These are phyloP conservation scores for Ophiostoma pallidulum DNA, from an alignment of 2,329 filamentous ascomycete species.

Conservation along the genomic window DNA sequence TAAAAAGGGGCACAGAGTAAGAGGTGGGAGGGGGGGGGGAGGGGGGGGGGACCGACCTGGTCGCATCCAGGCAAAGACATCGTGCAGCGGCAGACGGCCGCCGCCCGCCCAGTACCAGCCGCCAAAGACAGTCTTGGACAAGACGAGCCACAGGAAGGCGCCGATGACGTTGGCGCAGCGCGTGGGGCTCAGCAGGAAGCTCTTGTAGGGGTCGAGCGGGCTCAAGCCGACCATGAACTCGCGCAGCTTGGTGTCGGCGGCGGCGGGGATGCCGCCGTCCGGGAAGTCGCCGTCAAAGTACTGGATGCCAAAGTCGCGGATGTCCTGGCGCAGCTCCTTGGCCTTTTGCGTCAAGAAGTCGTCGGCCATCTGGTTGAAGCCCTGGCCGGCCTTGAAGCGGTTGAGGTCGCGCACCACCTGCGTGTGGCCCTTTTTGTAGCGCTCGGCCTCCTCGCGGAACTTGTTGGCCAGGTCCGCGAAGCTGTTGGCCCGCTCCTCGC, in stretches of 20 bases:
- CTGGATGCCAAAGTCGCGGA: slow-evolving; percentile 11
- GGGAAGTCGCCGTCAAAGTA: slow-evolving; percentile 4
- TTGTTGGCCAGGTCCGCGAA: background rate
- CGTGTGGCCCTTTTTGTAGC: slow-evolving; percentile 6
- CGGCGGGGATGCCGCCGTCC: background rate
- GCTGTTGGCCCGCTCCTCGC: background rate
- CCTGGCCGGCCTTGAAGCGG: slow-evolving; percentile 11
- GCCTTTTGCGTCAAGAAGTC: slow-evolving; percentile 6
- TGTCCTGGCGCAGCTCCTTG: slow-evolving; percentile 11
- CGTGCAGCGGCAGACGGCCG: background rate
- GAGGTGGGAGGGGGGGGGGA: too few species aligned
- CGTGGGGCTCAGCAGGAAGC: slow-evolving; percentile 5
- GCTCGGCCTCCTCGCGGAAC: slow-evolving; percentile 8
- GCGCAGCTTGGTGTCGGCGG: background rate
- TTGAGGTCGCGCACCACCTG: slow-evolving; percentile 11
- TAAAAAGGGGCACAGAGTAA: too few species aligned
- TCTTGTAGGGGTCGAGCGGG: slow-evolving; percentile 3
- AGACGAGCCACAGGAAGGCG: slow-evolving; percentile 9
- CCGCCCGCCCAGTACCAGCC: slow-evolving; percentile 11
- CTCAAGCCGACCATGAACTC: slow-evolving; percentile 5
- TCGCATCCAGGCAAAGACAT: slow-evolving; percentile 7
- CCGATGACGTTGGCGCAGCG: slow-evolving; percentile 7
- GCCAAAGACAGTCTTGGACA: slow-evolving; percentile 5
- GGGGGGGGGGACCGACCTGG: background rate
- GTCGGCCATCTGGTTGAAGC: slow-evolving; percentile 8